Evolutionary conservation across 306 rosid genomes (phyloP), one percentile per base, ranked within the genome.

Genomic region (Chamaecrista fasciculata): DNA sequence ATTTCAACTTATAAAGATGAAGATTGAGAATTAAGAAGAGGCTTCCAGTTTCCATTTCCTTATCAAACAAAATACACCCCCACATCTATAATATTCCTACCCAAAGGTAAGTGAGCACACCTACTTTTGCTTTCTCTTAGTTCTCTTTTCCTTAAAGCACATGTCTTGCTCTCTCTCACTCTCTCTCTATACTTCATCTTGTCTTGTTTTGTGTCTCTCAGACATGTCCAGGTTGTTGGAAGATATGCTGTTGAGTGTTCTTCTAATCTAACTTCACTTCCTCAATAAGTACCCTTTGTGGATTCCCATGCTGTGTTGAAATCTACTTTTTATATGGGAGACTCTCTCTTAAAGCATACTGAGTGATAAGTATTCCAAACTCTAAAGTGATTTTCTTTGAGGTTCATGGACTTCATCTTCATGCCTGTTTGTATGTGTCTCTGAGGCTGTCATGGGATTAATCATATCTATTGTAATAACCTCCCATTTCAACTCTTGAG

Each of bases 131-230:
- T 47, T 71, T 11, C 12, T 62, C 50, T 51, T 67, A 52, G 62
- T 76, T 86, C 82, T 79, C 97, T 88, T 91, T 85, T 74, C 73
- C 89, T 88, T 91, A 78, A 85, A 90, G 98, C 42, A 86, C 85
- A 89, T 81, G 65, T 33, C 65, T 48, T 61, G 73, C 52, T 71
- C 49, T 51, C 16, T 25, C 12, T 73, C 77, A 81, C 77, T 56
- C 73, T 79, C 33, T 51, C 19, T 39, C 2, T 74, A 74, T 81
- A 75, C 50, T 65, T 79, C 73, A 78, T 83, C 78, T 44, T 63
- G 19, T 64, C 58, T 42, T 1, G 68, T 40, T 61, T 48, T 62
- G 37, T 39, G n/a, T n/a, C n/a, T n/a, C 33, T 21, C 57, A 66
- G 48, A 49, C 29, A 57, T 58, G 8, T 48, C 43, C 37, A 56